Base-by-base conservation (phyloP, 2,329 filamentous ascomycete genomes). In the Cercospora canescens region DNA sequence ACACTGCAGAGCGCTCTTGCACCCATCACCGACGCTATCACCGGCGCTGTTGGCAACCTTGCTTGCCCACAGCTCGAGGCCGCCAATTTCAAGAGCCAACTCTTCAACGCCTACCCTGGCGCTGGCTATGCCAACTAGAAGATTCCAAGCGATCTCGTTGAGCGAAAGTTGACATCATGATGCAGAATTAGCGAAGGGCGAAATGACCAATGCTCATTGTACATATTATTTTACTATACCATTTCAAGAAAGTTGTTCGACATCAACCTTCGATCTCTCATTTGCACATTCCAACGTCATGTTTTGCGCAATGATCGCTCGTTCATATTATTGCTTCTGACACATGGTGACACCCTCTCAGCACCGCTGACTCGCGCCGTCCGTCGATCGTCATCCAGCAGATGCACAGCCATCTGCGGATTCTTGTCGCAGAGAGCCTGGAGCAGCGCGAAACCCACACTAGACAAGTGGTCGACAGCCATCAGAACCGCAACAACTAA, bases 11-110 rank as follows among this genome's bases (percentile, higher is more conserved):
- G 12, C 2, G 21, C 54, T 21, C 39, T 69, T 28, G 52, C 48
- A n/a, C 64, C 64, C 3, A n/a, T 69, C 11, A 69, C 67, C 12
- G 62, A 55, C n/a, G 39, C 41, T 21, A 62, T 67, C 28, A 60
- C 60, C 34, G 32, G 11, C n/a, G 16, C n/a, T 3, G 28, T 67
- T 4, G 6, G 12, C 1, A 30, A 35, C 18, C 60, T 62, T 2
- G 4, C 1, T 4, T 62, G 60, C 48, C 60, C 60, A 45, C 60
- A 62, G 9, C 48, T 62, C 2, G 12, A 3, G 9, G 7, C 24
- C 2, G n/a, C 12, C 14, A 39, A 55, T 21, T 62, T 62, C 24
- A 56, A 62, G 9, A 62, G 60, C 60, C 60, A 62, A 14, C 48
- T 62, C 16, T 62, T 62, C 50, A 5, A 55, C 1, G 60, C 60